Evolutionary conservation across 139 green algal species (phyloP).

Genomic region (Tetratostichococcus sp.): DNA sequence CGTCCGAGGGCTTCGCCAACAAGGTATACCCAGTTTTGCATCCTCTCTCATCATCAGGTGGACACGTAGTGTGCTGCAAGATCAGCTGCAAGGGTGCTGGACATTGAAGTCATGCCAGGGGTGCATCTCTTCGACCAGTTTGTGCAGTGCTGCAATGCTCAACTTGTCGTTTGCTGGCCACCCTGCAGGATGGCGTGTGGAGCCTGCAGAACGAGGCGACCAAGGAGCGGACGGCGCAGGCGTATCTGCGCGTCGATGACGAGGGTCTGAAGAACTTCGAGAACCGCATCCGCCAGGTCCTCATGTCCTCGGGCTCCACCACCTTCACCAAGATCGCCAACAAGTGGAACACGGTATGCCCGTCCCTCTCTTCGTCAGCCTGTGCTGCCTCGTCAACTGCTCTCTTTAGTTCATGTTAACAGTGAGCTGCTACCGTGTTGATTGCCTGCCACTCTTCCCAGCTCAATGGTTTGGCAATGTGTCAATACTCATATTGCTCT

Average conservation of each 20-base stretch:
- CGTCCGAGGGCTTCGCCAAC: slow-evolving; percentile 81
- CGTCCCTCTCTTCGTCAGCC: not conserved
- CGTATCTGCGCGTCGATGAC: slow-evolving; percentile 96
- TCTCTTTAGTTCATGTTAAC: too few relatives aligned
- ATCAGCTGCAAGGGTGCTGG: too few relatives aligned
- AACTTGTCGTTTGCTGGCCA: too few relatives aligned
- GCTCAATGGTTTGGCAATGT: too few relatives aligned
- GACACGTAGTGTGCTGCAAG: too few relatives aligned
- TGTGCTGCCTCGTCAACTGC: not conserved
- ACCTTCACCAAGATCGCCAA: slow-evolving; percentile 99
- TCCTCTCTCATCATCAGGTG: too few relatives aligned
- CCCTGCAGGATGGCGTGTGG: slow-evolving; percentile 91
- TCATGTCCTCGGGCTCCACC: slow-evolving; percentile 96
- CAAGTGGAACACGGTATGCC: slow-evolving; percentile 84
- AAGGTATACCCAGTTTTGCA: slow-evolving; percentile 32
- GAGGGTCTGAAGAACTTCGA: slow-evolving; percentile 96
- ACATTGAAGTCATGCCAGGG: too few relatives aligned
- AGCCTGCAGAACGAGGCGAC: slow-evolving; percentile 94
- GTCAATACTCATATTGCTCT: too few relatives aligned
- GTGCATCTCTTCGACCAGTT: too few relatives aligned
- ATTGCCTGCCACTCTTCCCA: too few relatives aligned
- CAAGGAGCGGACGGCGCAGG: slow-evolving; percentile 95
- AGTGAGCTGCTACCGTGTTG: too few relatives aligned
- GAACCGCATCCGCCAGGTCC: slow-evolving; percentile 92
- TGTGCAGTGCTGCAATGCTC: too few relatives aligned